phyloP scores from a whole-genome alignment of 1,139 yeast species.

The Candida dubliniensis region DNA sequence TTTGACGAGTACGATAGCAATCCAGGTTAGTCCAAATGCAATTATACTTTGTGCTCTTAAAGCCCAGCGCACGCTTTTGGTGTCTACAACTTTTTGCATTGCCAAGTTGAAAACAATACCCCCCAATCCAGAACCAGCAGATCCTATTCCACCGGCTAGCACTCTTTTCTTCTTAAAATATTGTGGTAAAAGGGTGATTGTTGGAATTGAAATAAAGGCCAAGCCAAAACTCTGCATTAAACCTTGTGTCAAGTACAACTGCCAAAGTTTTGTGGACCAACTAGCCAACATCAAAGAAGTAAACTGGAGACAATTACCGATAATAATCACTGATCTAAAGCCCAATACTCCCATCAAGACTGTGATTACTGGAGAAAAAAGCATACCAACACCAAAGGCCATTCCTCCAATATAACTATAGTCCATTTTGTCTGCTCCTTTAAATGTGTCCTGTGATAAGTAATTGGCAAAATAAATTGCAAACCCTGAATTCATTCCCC shows the following conservation, averaged over 20 bases:
- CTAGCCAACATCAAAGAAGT: slow-evolving; percentile 55
- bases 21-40: slow-evolving; percentile 30
- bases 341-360: slow-evolving; percentile 42
- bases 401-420: slow-evolving; percentile 44
- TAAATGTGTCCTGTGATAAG: slow-evolving; percentile 31
- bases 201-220: slow-evolving; percentile 45
- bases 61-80: slow-evolving; percentile 34
- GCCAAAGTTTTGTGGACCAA: slow-evolving; percentile 51
- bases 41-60: slow-evolving; percentile 38
- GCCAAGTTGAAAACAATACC: slow-evolving; percentile 51
- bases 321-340: slow-evolving; percentile 31
- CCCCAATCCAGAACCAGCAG: slow-evolving; percentile 64
- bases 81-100: slow-evolving; percentile 36
- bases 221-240: slow-evolving; percentile 51
- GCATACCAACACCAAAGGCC: slow-evolving; percentile 34
- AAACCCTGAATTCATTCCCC: slow-evolving; percentile 57
- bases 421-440: slow-evolving; percentile 43
- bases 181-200: slow-evolving; percentile 45
- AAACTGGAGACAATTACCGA: slow-evolving; percentile 52
- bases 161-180: slow-evolving; percentile 58
- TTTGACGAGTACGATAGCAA: slow-evolving; percentile 29
- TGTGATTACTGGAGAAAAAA: slow-evolving; percentile 42
- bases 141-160: slow-evolving; percentile 56
- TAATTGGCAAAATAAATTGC: slow-evolving; percentile 54
- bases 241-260: slow-evolving; percentile 53